These are phyloP conservation scores for Oryza australiensis DNA, from an alignment of 176 grass and related monocot genomes.

Conservation along the genomic window DNA sequence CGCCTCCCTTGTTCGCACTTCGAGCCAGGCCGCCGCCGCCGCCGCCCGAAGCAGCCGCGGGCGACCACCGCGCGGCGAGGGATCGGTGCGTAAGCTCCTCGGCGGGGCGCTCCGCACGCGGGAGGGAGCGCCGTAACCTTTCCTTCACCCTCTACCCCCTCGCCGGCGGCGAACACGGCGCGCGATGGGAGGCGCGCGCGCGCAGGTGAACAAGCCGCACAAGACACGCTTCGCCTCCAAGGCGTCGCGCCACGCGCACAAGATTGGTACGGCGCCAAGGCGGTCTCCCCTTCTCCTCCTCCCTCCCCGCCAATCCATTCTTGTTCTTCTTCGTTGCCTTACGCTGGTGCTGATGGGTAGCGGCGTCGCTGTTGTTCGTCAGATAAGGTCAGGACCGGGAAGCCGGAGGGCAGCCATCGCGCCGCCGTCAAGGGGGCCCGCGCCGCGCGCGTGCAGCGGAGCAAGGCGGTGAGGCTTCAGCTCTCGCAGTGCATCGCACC, in stretches of 20 bases:
- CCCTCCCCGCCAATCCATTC: neutral
- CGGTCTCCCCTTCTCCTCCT: neutral
- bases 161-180: neutral
- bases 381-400: slow-evolving; percentile 67
- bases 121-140: neutral
- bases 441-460: slow-evolving; percentile 73
- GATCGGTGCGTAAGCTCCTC: too few species aligned
- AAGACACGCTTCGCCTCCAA: slow-evolving; percentile 90
- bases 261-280: slow-evolving; percentile 26
- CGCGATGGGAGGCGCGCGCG: slow-evolving; percentile 58
- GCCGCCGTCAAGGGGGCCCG: slow-evolving; percentile 64
- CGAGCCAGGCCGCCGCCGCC: too few species aligned
- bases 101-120: too few species aligned
- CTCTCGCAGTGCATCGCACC: neutral
- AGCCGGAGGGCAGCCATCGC: slow-evolving; percentile 48
- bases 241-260: slow-evolving; percentile 77
- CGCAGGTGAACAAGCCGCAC: slow-evolving; percentile 95
- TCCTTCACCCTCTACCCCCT: neutral
- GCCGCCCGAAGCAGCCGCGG: neutral
- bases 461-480: slow-evolving; percentile 63
- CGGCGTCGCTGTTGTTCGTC: slow-evolving; percentile 3
- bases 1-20: neutral
- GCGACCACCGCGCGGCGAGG: neutral
- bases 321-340: neutral
- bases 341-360: neutral